Evolutionary conservation across 2,329 filamentous ascomycete genomes (phyloP), one percentile per base, ranked within the genome.

Genomic region (Cladophialophora psammophila): DNA sequence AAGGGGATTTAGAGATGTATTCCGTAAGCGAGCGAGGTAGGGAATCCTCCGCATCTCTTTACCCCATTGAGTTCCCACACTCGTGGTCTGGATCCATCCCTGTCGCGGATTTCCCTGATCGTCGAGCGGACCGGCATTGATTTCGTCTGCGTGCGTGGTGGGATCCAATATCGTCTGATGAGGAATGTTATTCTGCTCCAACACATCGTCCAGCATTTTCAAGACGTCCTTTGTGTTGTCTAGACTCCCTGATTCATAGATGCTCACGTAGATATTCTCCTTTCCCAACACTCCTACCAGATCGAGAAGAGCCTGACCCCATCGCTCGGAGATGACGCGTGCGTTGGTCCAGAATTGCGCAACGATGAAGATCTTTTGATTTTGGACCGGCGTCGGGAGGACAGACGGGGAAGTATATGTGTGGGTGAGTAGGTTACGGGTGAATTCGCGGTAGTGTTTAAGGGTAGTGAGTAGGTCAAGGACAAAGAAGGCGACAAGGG

Each of bases 271-370:
- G 1, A 92, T 85, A 74, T 91, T 91, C 2, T 87, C 81, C 0
- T 84, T 78, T 0, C 90, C 90, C 3, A 91, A 78, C 5, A 81
- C 79, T 54, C 83, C 79, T 5, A 85, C 82, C 20, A 92, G 78
- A 1, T 84, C 79, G 6, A 90, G 66, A 2, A 92, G 79, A 0
- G 87, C 87, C 5, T 82, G 77, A 69, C 84, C 88, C 90, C 90
- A 92, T 72, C 88, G 84, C 5, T 80, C 80, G 7, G 85, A 82
- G 1, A 92, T 81, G 31, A 91, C 80, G 1, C 76, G 75, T 66
- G 85, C 90, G 69, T 87, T 87, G 73, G 90, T 91, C 83, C 88
- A 91, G 74, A 91, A 88, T 74, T 90, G 87, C 68, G 86, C 87
- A 4, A 88, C 87, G 67, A 93, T 90, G 78, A 87, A 92, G 68